phyloP scores from a whole-genome alignment of 805 yeast genomes.

The Jamesozyma rosinii region DNA sequence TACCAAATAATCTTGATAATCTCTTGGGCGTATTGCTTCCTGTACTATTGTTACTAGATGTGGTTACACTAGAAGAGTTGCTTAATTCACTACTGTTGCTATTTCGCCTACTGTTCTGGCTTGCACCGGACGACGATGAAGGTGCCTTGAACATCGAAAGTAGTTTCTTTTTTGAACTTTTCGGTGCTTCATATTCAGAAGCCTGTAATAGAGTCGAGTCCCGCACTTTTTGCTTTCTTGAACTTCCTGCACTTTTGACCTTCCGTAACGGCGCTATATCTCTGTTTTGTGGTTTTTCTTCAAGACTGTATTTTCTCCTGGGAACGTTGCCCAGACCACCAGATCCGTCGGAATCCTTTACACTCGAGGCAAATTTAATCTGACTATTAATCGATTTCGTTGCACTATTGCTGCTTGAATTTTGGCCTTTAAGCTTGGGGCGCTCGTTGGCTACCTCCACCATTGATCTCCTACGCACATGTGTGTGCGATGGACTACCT shows the following conservation, averaged over 20 bases:
- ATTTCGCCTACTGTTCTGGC: not conserved
- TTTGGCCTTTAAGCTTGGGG: not conserved
- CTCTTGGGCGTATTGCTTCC: conserved; percentile 9
- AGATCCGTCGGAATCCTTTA: not conserved
- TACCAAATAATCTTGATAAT: conserved; percentile 12
- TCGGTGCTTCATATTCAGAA: not conserved
- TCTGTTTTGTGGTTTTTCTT: conserved; percentile 1
- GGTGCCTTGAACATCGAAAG: conserved; percentile 12
- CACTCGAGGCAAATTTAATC: conserved; percentile 1
- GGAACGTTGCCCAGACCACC: conserved; percentile 4
- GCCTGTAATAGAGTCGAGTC: conserved; percentile 1
- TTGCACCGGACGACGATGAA: not conserved
- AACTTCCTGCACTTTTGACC: conserved; percentile 17
- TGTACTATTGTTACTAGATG: conserved; percentile 8
- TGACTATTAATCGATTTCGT: not conserved
- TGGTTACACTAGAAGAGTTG: conserved; percentile 13
- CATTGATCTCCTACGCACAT: conserved; percentile 8
- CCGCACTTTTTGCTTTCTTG: conserved; percentile 11
- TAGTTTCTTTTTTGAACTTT: conserved; percentile 10
- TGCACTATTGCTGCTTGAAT: not conserved
- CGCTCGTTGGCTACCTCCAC: conserved; percentile 8
- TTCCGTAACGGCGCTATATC: conserved; percentile 11
- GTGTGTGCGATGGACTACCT: conserved; percentile 11
- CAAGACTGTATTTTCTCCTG: not conserved
- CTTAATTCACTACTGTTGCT: conserved; percentile 6